Base-by-base conservation (phyloP, 345 rosid species). In the Microcos paniculata region DNA sequence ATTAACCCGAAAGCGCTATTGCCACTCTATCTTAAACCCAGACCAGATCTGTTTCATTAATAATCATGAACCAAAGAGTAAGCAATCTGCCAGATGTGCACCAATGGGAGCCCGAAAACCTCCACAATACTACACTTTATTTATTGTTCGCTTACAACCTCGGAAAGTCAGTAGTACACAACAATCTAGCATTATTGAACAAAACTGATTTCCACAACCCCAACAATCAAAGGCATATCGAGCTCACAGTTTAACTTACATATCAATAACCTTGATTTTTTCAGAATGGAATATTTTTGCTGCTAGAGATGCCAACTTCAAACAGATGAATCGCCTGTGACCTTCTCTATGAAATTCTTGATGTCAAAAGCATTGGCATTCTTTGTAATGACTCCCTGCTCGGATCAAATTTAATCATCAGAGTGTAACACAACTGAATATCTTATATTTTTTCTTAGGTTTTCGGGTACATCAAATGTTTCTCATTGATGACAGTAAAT, bases 331-430 rank as follows among this genome's bases (percentile, higher is more conserved):
- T 38, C 6, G 55, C 52, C 35, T 0, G 45, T 83, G 81, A 2
- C 87, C 88, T 78, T 81, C 49, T 74, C 57, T 3, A 86, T 76
- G 77, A 94, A 94, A 77, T 80, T 84, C 67, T 72, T 82, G 30
- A 92, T 82, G 86, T 92, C 91, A 73, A 94, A 91, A 63, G 75
- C 71, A 77, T 80, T 87, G 7, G 52, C 26, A 0, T 45, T 76
- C 89, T 89, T 90, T 64, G 89, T 85, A 78, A 92, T 85, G 26
- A 92, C 90, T 28, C 98, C 98, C 97, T 92, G 90, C 61, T 72
- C 28, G 46, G 4, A 76, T 10, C 64, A 58, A 66, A 63, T 69
- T 8, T 67, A 42, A 19, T 10, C 38, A 31, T 76, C 66, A 76
- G 74, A 21, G 26, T 23, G 13, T 13, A 74, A 33, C 23, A 23